phyloP scores from a whole-genome alignment of 1,139 yeast species.

The Lodderomyces margitis region DNA sequence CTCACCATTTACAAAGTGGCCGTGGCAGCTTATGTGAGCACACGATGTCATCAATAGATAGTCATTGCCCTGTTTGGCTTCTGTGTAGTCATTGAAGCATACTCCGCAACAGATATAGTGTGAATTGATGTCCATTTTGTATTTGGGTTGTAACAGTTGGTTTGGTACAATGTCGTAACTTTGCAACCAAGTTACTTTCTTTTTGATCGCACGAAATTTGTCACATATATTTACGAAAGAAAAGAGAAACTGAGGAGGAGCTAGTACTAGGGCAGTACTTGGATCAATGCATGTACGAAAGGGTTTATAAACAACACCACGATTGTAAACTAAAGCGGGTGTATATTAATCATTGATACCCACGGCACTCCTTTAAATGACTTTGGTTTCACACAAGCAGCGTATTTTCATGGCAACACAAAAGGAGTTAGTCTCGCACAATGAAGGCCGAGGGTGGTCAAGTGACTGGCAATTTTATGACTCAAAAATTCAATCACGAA shows the following conservation, averaged over 20 bases:
- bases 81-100: constrained; percentile 16
- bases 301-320: too few relatives aligned
- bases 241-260: too few relatives aligned
- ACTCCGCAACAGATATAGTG: constrained; percentile 23
- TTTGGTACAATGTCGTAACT: constrained; percentile 4
- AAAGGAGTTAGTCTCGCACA: too few relatives aligned
- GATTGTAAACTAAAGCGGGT: too few relatives aligned
- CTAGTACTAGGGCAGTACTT: too few relatives aligned
- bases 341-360: too few relatives aligned
- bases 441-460: neutral
- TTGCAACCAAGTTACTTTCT: constrained; percentile 14
- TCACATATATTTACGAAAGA: too few relatives aligned
- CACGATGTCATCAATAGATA: constrained; percentile 23
- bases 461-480: neutral
- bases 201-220: neutral
- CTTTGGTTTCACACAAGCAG: too few relatives aligned
- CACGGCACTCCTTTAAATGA: too few relatives aligned
- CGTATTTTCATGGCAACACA: too few relatives aligned
- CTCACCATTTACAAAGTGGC: constrained; percentile 18
- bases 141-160: neutral
- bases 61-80: constrained; percentile 4
- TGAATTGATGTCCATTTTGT: constrained; percentile 19
- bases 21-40: constrained; percentile 24
- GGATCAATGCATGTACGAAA: too few relatives aligned
- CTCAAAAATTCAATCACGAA: neutral